Evolutionary conservation across 2,329 filamentous ascomycete genomes (phyloP).

Genomic region (Pseudogymnoascus sp.): DNA sequence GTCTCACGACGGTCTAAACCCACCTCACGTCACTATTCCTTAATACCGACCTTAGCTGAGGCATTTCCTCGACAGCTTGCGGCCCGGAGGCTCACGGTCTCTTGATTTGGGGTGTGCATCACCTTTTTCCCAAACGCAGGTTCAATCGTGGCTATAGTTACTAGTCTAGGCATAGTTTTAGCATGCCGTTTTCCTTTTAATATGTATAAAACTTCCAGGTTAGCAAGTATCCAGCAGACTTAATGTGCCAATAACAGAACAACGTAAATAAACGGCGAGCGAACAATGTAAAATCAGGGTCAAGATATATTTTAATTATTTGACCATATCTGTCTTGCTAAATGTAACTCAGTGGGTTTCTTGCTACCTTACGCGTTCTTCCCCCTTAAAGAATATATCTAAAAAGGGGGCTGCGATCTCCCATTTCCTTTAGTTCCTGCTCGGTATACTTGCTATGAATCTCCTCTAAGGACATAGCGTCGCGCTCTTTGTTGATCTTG

Average conservation of each 20-base stretch:
- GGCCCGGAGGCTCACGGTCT: too few relatives aligned
- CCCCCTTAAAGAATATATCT: slow-evolving; percentile 27
- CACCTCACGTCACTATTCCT: too few relatives aligned
- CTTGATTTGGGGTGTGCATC: too few relatives aligned
- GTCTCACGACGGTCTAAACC: too few relatives aligned
- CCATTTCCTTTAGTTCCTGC: slow-evolving; percentile 27
- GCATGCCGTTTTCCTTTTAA: not conserved
- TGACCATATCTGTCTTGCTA: not conserved
- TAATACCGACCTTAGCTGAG: too few relatives aligned
- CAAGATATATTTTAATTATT: not conserved
- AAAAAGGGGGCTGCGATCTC: slow-evolving; percentile 31
- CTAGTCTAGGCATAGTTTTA: not conserved
- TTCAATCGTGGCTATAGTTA: not conserved
- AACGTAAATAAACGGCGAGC: not conserved
- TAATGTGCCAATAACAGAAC: not conserved
- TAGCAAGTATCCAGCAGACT: not conserved
- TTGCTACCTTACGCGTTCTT: not conserved
- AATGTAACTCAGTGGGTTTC: not conserved
- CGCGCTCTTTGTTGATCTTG: slow-evolving; percentile 29
- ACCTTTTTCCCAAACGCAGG: not conserved
- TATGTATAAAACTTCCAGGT: not conserved
- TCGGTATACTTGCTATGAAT: slow-evolving; percentile 17
- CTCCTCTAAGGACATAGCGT: slow-evolving; percentile 59
- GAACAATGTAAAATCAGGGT: not conserved
- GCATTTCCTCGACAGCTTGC: too few relatives aligned